Evolutionary conservation across 2,329 filamentous ascomycete genomes (phyloP).

Genomic region (Calonectria fujianensis): DNA sequence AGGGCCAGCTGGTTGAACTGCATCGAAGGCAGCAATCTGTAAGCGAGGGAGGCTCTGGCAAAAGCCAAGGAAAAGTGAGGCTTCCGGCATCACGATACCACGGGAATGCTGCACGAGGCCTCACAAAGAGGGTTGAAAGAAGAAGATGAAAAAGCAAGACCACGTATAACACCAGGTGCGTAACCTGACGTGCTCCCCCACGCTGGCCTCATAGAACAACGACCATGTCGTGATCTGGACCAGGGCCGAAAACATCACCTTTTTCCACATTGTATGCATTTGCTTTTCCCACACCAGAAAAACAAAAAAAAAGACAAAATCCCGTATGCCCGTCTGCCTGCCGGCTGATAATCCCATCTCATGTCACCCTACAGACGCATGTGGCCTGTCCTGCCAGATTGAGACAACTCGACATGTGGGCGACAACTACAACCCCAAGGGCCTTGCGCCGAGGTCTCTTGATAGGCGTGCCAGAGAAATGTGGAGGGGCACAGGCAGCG

Average conservation of each 20-base stretch:
- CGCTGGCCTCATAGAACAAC: constrained; percentile 16
- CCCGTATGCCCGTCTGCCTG: constrained; percentile 17
- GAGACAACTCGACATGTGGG: constrained; percentile 23
- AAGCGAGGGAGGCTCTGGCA: background rate
- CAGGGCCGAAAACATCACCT: constrained; percentile 3
- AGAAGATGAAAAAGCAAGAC: background rate
- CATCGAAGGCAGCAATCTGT: background rate
- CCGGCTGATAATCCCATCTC: constrained; percentile 26
- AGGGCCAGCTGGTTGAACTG: background rate
- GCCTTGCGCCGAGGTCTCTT: constrained; percentile 22
- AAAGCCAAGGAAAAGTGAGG: constrained; percentile 10
- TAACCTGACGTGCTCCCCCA: constrained; percentile 26
- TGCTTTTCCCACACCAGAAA: background rate
- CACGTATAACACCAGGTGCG: constrained; percentile 13
- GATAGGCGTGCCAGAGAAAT: background rate
- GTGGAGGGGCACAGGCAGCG: background rate
- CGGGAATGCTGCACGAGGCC: background rate
- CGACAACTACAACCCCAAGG: constrained; percentile 31
- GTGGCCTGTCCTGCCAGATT: constrained; percentile 33
- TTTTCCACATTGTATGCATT: background rate
- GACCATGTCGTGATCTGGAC: background rate
- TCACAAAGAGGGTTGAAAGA: background rate
- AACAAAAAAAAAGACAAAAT: background rate
- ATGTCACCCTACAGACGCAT: constrained; percentile 38
- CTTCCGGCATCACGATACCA: constrained; percentile 7